Conservation (phyloP, 805 yeast genomes). For the Torulaspora gathmanii region DNA sequence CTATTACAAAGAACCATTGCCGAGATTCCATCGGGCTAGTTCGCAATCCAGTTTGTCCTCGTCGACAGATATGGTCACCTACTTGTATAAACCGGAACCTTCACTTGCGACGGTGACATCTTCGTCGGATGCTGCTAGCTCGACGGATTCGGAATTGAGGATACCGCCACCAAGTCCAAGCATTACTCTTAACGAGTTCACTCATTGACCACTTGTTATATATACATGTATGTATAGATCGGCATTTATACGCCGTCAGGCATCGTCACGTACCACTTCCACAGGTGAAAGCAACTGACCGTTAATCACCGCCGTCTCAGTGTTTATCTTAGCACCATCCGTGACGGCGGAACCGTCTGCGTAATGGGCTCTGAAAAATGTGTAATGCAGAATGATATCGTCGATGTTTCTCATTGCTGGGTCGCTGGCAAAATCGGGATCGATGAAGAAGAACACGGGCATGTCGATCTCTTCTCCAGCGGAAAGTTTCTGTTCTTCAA, state of each 20-base stretch:
- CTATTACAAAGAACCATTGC: slow-evolving; percentile 33
- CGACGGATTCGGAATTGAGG: neutral
- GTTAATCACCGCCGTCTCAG: slow-evolving; percentile 18
- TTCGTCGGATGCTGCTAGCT: neutral
- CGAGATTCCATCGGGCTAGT: slow-evolving; percentile 11
- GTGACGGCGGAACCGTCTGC: slow-evolving; percentile 39
- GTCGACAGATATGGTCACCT: slow-evolving; percentile 4
- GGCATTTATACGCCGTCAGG: neutral
- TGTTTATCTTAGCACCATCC: slow-evolving; percentile 11
- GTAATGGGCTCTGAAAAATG: slow-evolving; percentile 68
- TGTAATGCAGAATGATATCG: slow-evolving; percentile 85
- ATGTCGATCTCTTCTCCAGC: slow-evolving; percentile 98
- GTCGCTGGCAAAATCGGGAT: slow-evolving; percentile 90
- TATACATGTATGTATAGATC: slow-evolving; percentile 7
- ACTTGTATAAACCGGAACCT: slow-evolving; percentile 7
- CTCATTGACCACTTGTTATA: slow-evolving; percentile 8
- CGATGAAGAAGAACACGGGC: slow-evolving; percentile 97
- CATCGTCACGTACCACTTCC: neutral
- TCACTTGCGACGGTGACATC: neutral
- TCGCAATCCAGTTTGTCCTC: slow-evolving; percentile 1
- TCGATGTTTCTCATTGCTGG: slow-evolving; percentile 89
- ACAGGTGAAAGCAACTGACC: slow-evolving; percentile 18
- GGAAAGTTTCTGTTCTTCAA: slow-evolving; percentile 87
- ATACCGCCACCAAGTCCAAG: slow-evolving; percentile 30
- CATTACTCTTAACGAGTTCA: slow-evolving; percentile 22